phyloP scores from a whole-genome alignment of 2,329 filamentous ascomycete species.

The Colletotrichum sp. region DNA sequence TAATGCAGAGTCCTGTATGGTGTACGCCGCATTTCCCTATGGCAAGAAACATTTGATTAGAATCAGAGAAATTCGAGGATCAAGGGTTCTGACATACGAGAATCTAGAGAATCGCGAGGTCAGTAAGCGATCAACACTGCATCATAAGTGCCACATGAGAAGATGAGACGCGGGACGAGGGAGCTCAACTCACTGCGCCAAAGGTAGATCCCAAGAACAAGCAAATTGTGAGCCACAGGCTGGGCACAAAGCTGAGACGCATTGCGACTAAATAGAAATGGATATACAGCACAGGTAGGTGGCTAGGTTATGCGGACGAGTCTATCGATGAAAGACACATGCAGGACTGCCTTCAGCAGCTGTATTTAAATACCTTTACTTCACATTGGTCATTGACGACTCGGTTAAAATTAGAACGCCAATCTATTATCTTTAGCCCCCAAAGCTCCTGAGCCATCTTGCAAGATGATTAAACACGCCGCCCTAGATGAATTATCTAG shows the following conservation, averaged over 20 bases:
- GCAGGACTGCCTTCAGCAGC: not conserved
- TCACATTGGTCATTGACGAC: not conserved
- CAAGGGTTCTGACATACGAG: not conserved
- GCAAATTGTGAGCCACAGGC: not conserved
- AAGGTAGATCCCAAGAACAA: not conserved
- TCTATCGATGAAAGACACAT: not conserved
- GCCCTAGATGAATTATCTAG: not conserved
- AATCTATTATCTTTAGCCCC: not conserved
- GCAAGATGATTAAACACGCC: not conserved
- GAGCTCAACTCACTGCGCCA: not conserved
- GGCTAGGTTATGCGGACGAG: not conserved
- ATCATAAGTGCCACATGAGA: fast-evolving
- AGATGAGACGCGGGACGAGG: not conserved
- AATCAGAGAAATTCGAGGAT: not conserved
- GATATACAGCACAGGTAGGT: not conserved
- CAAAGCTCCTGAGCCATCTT: not conserved
- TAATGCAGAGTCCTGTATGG: not conserved
- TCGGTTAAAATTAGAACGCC: not conserved
- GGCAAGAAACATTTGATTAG: not conserved
- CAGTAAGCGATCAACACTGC: not conserved
- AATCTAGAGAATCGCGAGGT: not conserved
- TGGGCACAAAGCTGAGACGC: not conserved
- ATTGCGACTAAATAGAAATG: not conserved
- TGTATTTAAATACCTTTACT: not conserved
- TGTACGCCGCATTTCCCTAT: not conserved